These are phyloP conservation scores for Glycine latifolia DNA, from an alignment of 306 rosid species.

Conservation along the genomic window DNA sequence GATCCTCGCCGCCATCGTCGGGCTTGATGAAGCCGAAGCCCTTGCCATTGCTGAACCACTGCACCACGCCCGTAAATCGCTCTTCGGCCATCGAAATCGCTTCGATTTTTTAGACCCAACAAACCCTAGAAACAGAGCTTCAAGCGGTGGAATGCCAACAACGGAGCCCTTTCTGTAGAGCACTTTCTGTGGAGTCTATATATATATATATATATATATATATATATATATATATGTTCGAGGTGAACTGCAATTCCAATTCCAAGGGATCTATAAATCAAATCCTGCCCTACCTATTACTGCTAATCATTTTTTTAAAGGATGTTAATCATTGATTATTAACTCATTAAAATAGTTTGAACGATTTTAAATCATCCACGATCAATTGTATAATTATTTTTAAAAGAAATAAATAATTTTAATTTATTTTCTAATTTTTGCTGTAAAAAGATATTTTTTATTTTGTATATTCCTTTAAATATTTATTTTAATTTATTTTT, in stretches of 20 bases:
- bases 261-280: not conserved
- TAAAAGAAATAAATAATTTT: too few relatives aligned
- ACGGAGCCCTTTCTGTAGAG: not conserved
- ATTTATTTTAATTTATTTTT: too few relatives aligned
- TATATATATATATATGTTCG: constrained; percentile 8
- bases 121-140: constrained; percentile 48
- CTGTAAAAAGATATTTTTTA: too few relatives aligned
- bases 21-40: constrained; percentile 94
- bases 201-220: constrained; percentile 7
- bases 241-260: not conserved
- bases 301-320: too few relatives aligned
- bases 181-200: too few relatives aligned
- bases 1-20: constrained; percentile 76
- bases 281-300: not conserved
- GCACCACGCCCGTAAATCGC: constrained; percentile 77
- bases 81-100: constrained; percentile 68
- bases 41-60: constrained; percentile 78
- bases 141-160: constrained; percentile 4
- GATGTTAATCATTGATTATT: not conserved
- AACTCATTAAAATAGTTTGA: too few relatives aligned
- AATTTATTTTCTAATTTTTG: too few relatives aligned
- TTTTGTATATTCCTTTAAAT: too few relatives aligned
- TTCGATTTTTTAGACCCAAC: constrained; percentile 6
- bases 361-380: too few relatives aligned
- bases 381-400: too few relatives aligned